Base-by-base conservation (phyloP, 2,329 filamentous ascomycete species). In the Exophiala phaeomuriformis region DNA sequence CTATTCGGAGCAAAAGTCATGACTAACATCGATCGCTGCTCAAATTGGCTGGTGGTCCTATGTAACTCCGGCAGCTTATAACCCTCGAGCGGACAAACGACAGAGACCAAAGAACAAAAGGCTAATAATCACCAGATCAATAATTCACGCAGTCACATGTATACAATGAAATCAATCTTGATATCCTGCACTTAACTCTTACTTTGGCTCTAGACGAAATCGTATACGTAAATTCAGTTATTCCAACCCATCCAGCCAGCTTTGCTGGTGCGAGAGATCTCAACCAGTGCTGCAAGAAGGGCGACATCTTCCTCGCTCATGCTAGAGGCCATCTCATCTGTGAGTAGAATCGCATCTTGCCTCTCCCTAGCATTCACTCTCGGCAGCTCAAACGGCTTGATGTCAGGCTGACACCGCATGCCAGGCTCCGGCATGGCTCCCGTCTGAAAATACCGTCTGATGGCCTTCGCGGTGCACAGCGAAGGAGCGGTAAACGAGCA, bases 361-460 rank as follows among this genome's bases (percentile, higher is more conserved):
- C 33, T 2, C 33, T 35, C 32, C 9, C 32, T 35, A 9, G 5
- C 32, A 5, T 9, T 35, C 5, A 35, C 32, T 9, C 32, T 35
- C 5, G 32, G 5, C 37, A n/a, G n/a, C 37, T 12, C 36, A 43
- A 57, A 57, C 9, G 68, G 68, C 58, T 67, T 68, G 8, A 66
- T 10, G 50, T 74, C 69, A 2, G 66, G 65, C 12, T 63, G 44
- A 52, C 72, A 74, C 3, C 71, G 46, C 3, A 64, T 67, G 2
- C 63, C 68, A 1, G 45, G 8, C 0, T 58, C 44, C 2, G 72
- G 72, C 12, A 74, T 49, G 27, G 52, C 50, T 0, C 72, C 72
- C 1, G 62, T 68, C 52, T 73, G 70, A 57, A 74, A 74, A 51
- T 74, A 74, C 5, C 52, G 55, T n/a, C 71, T 65, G 12, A 74